Evolutionary conservation across 495 filamentous ascomycete species (phyloP), one percentile per base, ranked within the genome.

Genomic region (Aspergillus sclerotiicarbonarius): DNA sequence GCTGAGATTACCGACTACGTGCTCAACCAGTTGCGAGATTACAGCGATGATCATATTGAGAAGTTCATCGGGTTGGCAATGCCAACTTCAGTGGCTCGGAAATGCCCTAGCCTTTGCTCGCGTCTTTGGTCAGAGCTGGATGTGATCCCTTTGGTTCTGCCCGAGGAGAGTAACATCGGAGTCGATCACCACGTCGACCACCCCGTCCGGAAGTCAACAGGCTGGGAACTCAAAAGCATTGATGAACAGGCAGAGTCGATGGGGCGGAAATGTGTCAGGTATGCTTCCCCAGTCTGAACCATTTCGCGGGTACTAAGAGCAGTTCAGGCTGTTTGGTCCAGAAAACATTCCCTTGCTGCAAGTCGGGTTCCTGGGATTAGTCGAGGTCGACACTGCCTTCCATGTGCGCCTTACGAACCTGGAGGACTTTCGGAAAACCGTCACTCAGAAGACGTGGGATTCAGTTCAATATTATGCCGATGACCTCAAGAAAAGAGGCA

Each of bases 181-280:
- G 54, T 68, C 1, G 62, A 58, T 58, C 47, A 65, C 49, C 2
- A 57, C 53, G 59, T 53, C 43, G 54, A 57, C 33, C 44, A 56
- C 18, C 35, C 56, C 25, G 21, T 62, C 16, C 45, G 33, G 35
- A 46, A 45, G 7, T 43, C 13, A 19, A 37, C 29, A 0, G 32
- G 57, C 66, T 81, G 81, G 80, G 74, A 82, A 37, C 67, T 71
- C 7, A 84, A 83, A 61, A 70, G 80, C 37, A 80, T 91, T 12
- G 91, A 92, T 59, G 91, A 96, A 65, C 88, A 93, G 69, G 90
- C 91, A 3, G 91, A 96, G 64, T 89, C 89, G 0, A 90, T 93
- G 84, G 87, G 85, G 3, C 80, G 90, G 30, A 93, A 92, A 76
- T 91, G 88, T 66, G 81, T 91, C 44, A 82, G 86, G 85, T 87